A percentile compares a stretch with the other conserved stretches of the same genome.
Evolutionary conservation across 2,329 filamentous ascomycete species (phyloP).

Genomic region (Neopestalotiopsis clavispora): DNA sequence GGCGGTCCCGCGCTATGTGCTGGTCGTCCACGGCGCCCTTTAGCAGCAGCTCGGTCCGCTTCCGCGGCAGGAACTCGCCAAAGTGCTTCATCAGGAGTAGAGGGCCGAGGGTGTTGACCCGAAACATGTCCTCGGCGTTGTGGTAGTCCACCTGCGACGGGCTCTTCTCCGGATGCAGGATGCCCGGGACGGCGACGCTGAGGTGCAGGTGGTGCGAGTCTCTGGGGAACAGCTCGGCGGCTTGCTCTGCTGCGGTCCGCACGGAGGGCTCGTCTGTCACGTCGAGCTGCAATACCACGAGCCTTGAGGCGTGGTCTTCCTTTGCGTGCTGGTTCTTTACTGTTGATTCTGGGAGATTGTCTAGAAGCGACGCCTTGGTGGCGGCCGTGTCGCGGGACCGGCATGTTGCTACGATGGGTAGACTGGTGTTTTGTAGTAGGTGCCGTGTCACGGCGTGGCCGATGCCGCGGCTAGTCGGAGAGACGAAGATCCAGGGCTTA

Average conservation of each 20-base stretch:
- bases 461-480: conserved; percentile 53
- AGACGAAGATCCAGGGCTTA: conserved; percentile 55
- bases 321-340: background rate
- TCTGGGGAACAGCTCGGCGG: conserved; percentile 56
- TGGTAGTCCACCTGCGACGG: conserved; percentile 67
- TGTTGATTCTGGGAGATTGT: conserved; percentile 23
- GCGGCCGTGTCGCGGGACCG: conserved; percentile 40
- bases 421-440: conserved; percentile 50
- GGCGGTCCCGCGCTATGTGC: background rate
- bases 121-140: conserved; percentile 70
- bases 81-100: conserved; percentile 81
- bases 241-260: conserved; percentile 55
- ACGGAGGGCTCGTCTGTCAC: conserved; percentile 68
- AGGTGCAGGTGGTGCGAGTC: conserved; percentile 67
- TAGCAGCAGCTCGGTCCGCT: conserved; percentile 44
- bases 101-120: conserved; percentile 75
- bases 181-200: conserved; percentile 71
- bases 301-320: conserved; percentile 8
- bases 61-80: conserved; percentile 68
- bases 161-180: conserved; percentile 75
- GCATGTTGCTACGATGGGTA: conserved; percentile 53
- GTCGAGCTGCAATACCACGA: conserved; percentile 43
- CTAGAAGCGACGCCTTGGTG: conserved; percentile 39
- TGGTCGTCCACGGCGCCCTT: conserved; percentile 14
- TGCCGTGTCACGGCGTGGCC: conserved; percentile 54